phyloP scores from a whole-genome alignment of 192 early-diverging fungal genomes.

The Diversispora eburnea region DNA sequence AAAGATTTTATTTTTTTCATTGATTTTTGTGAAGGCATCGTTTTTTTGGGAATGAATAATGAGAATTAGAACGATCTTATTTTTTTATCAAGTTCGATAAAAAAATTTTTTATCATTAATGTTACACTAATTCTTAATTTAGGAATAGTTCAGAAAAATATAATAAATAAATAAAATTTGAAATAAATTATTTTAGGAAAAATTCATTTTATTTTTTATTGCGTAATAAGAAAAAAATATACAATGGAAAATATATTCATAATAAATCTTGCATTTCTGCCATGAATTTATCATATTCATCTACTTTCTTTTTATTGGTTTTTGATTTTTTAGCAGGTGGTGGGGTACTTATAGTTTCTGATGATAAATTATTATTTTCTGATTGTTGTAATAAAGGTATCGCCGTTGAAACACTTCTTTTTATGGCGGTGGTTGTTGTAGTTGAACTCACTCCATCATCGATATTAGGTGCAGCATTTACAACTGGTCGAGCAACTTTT shows the following conservation, averaged over 20 bases:
- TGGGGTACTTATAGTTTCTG: constrained; percentile 8
- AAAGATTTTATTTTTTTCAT: too few relatives aligned
- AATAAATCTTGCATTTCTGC: constrained; percentile 48
- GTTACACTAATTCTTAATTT: too few relatives aligned
- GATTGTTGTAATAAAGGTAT: constrained; percentile 11
- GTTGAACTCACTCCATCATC: constrained; percentile 35
- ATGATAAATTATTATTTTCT: constrained; percentile 2
- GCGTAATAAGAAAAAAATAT: too few relatives aligned
- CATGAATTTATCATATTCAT: constrained; percentile 66
- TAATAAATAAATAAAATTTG: too few relatives aligned
- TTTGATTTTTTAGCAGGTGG: constrained; percentile 28
- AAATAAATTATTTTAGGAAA: too few relatives aligned
- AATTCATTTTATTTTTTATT: too few relatives aligned
- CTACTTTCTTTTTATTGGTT: constrained; percentile 38
- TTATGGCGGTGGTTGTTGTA: constrained; percentile 9
- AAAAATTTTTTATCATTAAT: too few relatives aligned
- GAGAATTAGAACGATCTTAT: too few relatives aligned
- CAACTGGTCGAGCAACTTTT: constrained; percentile 50
- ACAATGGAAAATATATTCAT: constrained; percentile 11
- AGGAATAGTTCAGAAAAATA: too few relatives aligned
- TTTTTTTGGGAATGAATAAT: too few relatives aligned
- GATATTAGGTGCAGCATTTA: constrained; percentile 71
- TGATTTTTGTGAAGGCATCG: too few relatives aligned
- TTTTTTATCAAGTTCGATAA: too few relatives aligned
- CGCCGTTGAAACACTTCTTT: constrained; percentile 7